Evolutionary conservation across 2,329 filamentous ascomycete genomes (phyloP).

Genomic region (Exutisphaerella laricina): DNA sequence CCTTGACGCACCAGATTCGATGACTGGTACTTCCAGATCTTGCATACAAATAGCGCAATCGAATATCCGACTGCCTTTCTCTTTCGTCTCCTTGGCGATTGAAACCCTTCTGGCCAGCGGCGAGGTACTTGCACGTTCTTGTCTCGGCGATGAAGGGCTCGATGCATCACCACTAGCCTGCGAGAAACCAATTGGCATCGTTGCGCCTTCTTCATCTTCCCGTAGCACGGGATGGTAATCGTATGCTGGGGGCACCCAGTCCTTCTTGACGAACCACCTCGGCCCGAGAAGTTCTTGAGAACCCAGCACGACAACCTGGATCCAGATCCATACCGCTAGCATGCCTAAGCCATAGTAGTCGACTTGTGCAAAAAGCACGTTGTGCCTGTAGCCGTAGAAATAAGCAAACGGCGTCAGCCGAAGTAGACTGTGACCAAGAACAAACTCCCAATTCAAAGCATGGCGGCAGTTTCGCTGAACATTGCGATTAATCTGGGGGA

Average conservation of each 20-base stretch:
- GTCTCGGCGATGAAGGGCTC: slow-evolving; percentile 23
- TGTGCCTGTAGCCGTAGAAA: slow-evolving; percentile 72
- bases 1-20: slow-evolving; percentile 45
- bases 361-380: slow-evolving; percentile 71
- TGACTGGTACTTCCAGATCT: slow-evolving; percentile 78
- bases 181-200: slow-evolving; percentile 66
- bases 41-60: slow-evolving; percentile 97
- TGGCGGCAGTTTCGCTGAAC: slow-evolving; percentile 83
- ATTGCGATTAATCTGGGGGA: slow-evolving; percentile 88
- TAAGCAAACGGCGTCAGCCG: slow-evolving; percentile 77
- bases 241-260: slow-evolving; percentile 67
- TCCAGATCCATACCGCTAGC: slow-evolving; percentile 74
- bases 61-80: slow-evolving; percentile 58
- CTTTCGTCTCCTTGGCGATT: slow-evolving; percentile 36
- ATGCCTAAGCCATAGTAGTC: slow-evolving; percentile 61
- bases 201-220: slow-evolving; percentile 73
- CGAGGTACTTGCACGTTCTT: slow-evolving; percentile 28
- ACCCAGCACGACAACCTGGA: slow-evolving; percentile 72
- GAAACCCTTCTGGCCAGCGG: slow-evolving; percentile 14
- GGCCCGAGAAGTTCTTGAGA: slow-evolving; percentile 83
- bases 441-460: slow-evolving; percentile 86
- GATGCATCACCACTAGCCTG: slow-evolving; percentile 24
- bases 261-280: slow-evolving; percentile 71
- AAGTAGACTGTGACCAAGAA: slow-evolving; percentile 73
- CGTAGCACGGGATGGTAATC: slow-evolving; percentile 90